Conservation (phyloP, 495 filamentous ascomycete species). For the Geopyxis carbonaria region DNA sequence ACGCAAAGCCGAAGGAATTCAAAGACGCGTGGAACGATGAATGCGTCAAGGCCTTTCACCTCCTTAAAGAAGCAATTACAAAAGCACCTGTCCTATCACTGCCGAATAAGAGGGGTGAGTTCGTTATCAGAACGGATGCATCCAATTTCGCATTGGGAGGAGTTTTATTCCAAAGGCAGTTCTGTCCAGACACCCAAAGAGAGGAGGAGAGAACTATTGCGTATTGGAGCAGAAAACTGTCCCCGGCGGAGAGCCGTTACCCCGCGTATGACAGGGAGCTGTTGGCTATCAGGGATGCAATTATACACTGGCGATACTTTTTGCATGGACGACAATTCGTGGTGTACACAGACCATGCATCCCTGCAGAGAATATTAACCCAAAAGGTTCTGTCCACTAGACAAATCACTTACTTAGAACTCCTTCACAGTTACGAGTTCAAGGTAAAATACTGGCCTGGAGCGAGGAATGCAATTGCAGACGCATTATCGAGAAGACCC, state of each 20-base stretch:
- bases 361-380: slow-evolving; percentile 16
- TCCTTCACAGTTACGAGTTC: slow-evolving; percentile 9
- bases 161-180: not conserved
- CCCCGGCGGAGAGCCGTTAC: slow-evolving; percentile 9
- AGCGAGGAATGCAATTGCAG: slow-evolving; percentile 3
- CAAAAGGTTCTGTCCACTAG: slow-evolving; percentile 12
- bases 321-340: not conserved
- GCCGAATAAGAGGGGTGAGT: not conserved
- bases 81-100: not conserved
- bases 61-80: not conserved
- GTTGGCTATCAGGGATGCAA: not conserved
- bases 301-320: not conserved
- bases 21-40: too few relatives aligned
- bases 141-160: slow-evolving; percentile 1
- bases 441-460: slow-evolving; percentile 13
- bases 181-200: not conserved
- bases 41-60: too few relatives aligned
- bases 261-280: slow-evolving; percentile 10
- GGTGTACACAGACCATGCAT: slow-evolving; percentile 16
- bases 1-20: not conserved
- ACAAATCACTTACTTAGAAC: slow-evolving; percentile 11
- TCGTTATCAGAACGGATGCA: not conserved
- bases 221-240: slow-evolving; percentile 5
- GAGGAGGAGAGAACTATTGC: slow-evolving; percentile 1
- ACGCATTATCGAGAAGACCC: too few relatives aligned